Evolutionary conservation across 768 basidiomycete genomes (phyloP).

Genomic region (Macrolepiota dolichaula): DNA sequence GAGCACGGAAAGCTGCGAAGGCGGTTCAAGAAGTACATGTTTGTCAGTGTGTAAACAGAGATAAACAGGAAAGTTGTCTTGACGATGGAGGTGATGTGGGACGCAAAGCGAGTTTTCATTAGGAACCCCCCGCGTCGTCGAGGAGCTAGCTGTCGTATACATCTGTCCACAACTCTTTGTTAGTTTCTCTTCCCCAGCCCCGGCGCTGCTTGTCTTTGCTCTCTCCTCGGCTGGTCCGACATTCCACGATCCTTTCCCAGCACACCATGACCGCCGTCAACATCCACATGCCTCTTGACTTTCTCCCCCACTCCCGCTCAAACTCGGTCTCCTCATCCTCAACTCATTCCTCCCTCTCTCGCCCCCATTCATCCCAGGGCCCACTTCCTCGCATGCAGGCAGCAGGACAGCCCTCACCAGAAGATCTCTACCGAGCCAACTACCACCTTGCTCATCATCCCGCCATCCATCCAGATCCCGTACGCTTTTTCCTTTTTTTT

Average conservation of each 20-base stretch:
- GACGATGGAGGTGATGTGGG: slow-evolving; percentile 34
- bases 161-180: slow-evolving; percentile 21
- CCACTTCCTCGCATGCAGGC: slow-evolving; percentile 49
- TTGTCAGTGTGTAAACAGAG: slow-evolving; percentile 42
- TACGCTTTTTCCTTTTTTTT: slow-evolving; percentile 50
- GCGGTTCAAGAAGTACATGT: slow-evolving; percentile 75
- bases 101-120: slow-evolving; percentile 26
- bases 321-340: slow-evolving; percentile 76
- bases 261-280: slow-evolving; percentile 67
- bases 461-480: slow-evolving; percentile 25
- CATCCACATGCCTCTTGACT: slow-evolving; percentile 74
- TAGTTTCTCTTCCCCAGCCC: slow-evolving; percentile 15
- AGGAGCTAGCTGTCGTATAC: slow-evolving; percentile 1
- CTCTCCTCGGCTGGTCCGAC: slow-evolving; percentile 58
- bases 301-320: slow-evolving; percentile 75
- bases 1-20: slow-evolving; percentile 54
- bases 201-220: slow-evolving; percentile 23
- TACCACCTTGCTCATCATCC: slow-evolving; percentile 53
- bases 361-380: slow-evolving; percentile 79
- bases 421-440: slow-evolving; percentile 70
- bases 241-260: slow-evolving; percentile 22
- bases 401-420: slow-evolving; percentile 46
- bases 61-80: slow-evolving; percentile 35
- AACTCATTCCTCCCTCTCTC: slow-evolving; percentile 67
- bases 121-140: slow-evolving; percentile 19